phyloP scores from a whole-genome alignment of 1,284 basidiomycete species.

The Marasmius oreades region DNA sequence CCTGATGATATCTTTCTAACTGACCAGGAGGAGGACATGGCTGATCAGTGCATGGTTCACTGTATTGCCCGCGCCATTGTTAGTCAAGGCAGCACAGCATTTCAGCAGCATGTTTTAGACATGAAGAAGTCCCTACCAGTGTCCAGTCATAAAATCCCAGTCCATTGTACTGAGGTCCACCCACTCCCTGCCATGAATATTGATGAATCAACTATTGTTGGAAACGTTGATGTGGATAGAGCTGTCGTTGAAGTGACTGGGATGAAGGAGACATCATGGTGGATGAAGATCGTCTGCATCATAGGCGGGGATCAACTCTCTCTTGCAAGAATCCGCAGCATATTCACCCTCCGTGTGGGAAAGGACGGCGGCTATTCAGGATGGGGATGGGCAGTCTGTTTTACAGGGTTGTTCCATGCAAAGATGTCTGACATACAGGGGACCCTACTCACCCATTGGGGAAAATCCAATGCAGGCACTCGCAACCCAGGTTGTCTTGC shows the following conservation, averaged over 20 bases:
- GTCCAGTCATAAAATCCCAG: constrained; percentile 24
- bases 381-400: constrained; percentile 24
- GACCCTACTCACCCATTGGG: constrained; percentile 28
- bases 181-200: constrained; percentile 34
- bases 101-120: constrained; percentile 23
- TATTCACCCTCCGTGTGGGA: constrained; percentile 28
- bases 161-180: constrained; percentile 28
- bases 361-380: constrained; percentile 29
- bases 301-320: constrained; percentile 35
- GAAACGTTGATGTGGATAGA: constrained; percentile 32
- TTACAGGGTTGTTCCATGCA: constrained; percentile 36
- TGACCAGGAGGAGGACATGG: constrained; percentile 14
- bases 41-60: constrained; percentile 21
- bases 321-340: constrained; percentile 28
- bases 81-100: constrained; percentile 23
- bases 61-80: constrained; percentile 31
- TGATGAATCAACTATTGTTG: constrained; percentile 32
- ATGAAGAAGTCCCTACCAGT: constrained; percentile 20
- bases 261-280: constrained; percentile 16
- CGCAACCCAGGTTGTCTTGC: constrained; percentile 28
- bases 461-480: constrained; percentile 23
- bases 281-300: constrained; percentile 17
- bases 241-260: constrained; percentile 26
- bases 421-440: constrained; percentile 32
- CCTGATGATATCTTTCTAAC: constrained; percentile 24